These are phyloP conservation scores for Helianthus tuberosus DNA, from an alignment of 129 eudicot species.

Conservation along the genomic window DNA sequence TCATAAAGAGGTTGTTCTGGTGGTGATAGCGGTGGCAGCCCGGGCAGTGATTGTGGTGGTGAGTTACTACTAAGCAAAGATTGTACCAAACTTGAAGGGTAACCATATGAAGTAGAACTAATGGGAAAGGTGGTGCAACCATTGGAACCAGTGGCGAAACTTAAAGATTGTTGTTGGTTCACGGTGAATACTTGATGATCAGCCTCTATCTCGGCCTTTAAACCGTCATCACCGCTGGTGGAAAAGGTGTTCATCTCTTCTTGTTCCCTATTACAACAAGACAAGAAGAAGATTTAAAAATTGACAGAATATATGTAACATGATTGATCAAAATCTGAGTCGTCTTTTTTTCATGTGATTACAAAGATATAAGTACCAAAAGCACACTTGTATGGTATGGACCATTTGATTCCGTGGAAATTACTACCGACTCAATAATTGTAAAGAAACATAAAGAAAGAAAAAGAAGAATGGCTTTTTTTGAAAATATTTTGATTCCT, in stretches of 20 bases:
- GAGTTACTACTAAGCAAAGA: slow-evolving; percentile 44
- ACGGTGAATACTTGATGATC: slow-evolving; percentile 9
- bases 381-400: slow-evolving; percentile 22
- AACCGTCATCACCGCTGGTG: slow-evolving; percentile 17
- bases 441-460: background rate
- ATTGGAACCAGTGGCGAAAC: background rate
- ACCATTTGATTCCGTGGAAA: slow-evolving; percentile 30
- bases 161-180: slow-evolving; percentile 23
- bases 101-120: slow-evolving; percentile 46
- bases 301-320: slow-evolving; percentile 25
- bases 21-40: background rate
- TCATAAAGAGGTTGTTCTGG: slow-evolving; percentile 15
- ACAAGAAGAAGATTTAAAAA: slow-evolving; percentile 30
- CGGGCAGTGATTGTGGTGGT: background rate
- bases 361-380: slow-evolving; percentile 31
- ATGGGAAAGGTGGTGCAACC: background rate
- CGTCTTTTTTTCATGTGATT: slow-evolving; percentile 25
- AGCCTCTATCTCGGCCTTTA: slow-evolving; percentile 18
- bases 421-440: slow-evolving; percentile 12
- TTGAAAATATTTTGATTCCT: too few relatives aligned
- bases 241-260: slow-evolving; percentile 25
- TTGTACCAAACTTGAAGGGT: slow-evolving; percentile 52
- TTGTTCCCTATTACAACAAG: slow-evolving; percentile 29
- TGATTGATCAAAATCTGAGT: slow-evolving; percentile 33
- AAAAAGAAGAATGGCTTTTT: background rate